Conservation (phyloP, 1,284 basidiomycete species). For the Tilletia indica region DNA sequence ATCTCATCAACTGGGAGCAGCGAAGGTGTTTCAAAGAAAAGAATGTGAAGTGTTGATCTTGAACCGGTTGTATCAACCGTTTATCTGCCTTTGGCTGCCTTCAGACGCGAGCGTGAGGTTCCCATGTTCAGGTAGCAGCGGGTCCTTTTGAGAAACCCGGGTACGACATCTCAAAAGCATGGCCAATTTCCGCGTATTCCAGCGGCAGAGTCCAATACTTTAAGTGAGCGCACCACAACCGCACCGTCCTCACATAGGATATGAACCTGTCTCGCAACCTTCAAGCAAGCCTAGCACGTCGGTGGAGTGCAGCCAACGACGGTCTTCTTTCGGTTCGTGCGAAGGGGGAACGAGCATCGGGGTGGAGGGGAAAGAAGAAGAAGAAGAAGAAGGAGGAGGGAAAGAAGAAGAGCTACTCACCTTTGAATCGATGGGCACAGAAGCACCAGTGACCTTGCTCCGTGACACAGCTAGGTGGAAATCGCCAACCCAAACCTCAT, state of each 20-base stretch:
- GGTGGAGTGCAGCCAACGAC: conserved; percentile 6
- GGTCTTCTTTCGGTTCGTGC: conserved; percentile 13
- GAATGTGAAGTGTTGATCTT: conserved; percentile 5
- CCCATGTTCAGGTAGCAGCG: background rate
- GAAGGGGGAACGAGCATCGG: background rate
- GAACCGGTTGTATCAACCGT: conserved; percentile 24
- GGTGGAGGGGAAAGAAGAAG: background rate
- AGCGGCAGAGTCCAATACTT: background rate
- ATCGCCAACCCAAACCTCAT: conserved; percentile 20
- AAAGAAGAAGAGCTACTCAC: background rate
- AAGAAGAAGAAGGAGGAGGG: background rate
- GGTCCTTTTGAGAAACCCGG: background rate
- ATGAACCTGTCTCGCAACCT: background rate
- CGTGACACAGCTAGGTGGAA: background rate
- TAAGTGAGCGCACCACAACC: background rate
- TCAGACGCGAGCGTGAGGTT: background rate
- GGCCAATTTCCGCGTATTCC: background rate
- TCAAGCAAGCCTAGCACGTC: background rate
- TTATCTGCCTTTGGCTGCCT: background rate
- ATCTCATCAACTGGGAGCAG: conserved; percentile 12
- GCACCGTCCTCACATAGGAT: conserved; percentile 2
- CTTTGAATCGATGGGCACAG: background rate
- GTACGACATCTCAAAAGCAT: background rate
- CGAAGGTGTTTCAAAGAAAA: conserved; percentile 24
- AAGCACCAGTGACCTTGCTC: background rate